phyloP scores from a whole-genome alignment of 768 basidiomycete genomes.

The Boletus subcaerulescens region DNA sequence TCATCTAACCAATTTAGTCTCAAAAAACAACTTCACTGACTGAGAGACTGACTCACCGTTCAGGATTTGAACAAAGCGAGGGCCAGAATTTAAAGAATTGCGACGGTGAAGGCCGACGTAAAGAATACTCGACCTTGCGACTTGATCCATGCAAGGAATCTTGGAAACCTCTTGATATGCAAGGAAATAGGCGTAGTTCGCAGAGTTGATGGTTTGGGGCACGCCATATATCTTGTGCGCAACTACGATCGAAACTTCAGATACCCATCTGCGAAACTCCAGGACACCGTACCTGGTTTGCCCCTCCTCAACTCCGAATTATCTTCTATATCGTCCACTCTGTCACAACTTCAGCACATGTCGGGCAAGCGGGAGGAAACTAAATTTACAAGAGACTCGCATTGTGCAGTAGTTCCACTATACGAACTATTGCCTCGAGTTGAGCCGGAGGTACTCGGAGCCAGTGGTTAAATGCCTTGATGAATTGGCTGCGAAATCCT shows the following conservation, averaged over 20 bases:
- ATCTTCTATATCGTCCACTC: conserved; percentile 96
- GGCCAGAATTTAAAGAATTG: conserved; percentile 21
- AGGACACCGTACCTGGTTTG: conserved; percentile 57
- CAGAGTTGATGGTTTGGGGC: conserved; percentile 94
- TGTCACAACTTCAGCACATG: conserved; percentile 29
- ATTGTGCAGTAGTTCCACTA: conserved; percentile 91
- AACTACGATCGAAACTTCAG: conserved; percentile 42
- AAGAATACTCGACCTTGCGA: conserved; percentile 25
- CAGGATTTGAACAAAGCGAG: conserved; percentile 65
- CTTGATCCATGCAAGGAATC: conserved; percentile 8
- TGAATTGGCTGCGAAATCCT: conserved; percentile 82
- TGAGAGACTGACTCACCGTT: conserved; percentile 49
- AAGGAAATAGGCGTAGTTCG: conserved; percentile 96
- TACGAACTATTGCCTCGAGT: conserved; percentile 66
- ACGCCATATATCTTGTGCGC: conserved; percentile 96
- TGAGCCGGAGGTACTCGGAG: conserved; percentile 76
- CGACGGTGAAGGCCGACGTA: conserved; percentile 33
- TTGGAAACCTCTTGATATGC: conserved; percentile 80
- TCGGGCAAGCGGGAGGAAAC: neutral
- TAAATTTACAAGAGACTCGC: conserved; percentile 81
- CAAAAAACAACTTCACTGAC: neutral
- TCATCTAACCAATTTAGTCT: conserved; percentile 41
- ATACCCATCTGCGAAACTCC: neutral
- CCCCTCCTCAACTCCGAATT: conserved; percentile 85
- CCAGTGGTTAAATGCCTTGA: conserved; percentile 92